Evolutionary conservation across 169 alveolate species (phyloP).

Genomic region (Plasmodium vinckei): DNA sequence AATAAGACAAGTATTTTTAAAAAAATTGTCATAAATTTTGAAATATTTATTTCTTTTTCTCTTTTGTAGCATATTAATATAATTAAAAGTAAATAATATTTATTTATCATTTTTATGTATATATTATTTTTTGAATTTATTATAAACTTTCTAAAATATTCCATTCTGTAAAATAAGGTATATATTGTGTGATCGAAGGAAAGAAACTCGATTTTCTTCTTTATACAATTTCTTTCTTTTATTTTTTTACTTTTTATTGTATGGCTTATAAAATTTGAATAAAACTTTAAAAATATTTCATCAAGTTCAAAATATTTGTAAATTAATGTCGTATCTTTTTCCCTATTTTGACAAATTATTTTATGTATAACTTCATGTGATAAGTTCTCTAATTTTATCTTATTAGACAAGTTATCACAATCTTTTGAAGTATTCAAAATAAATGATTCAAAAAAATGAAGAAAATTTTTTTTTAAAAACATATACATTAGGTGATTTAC

Average conservation of each 20-base stretch:
- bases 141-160: background rate
- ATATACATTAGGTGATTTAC: constrained; percentile 22
- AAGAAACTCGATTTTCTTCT: too few relatives aligned
- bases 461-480: constrained; percentile 28
- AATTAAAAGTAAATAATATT: constrained; percentile 20
- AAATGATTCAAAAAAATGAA: constrained; percentile 21
- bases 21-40: constrained; percentile 16
- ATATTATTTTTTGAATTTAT: constrained; percentile 9
- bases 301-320: constrained; percentile 19
- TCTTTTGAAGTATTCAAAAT: background rate
- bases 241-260: constrained; percentile 7
- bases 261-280: background rate
- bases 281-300: constrained; percentile 1
- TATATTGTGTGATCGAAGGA: too few relatives aligned
- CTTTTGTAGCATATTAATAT: constrained; percentile 1
- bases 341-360: background rate
- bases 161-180: too few relatives aligned
- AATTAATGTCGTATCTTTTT: constrained; percentile 8
- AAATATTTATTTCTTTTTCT: background rate
- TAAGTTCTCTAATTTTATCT: background rate
- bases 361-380: background rate
- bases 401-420: background rate
- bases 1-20: constrained; percentile 33
- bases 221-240: background rate
- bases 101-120: constrained; percentile 25